Conservation (phyloP, 2,329 filamentous ascomycete species). For the Penicillium sp. region DNA sequence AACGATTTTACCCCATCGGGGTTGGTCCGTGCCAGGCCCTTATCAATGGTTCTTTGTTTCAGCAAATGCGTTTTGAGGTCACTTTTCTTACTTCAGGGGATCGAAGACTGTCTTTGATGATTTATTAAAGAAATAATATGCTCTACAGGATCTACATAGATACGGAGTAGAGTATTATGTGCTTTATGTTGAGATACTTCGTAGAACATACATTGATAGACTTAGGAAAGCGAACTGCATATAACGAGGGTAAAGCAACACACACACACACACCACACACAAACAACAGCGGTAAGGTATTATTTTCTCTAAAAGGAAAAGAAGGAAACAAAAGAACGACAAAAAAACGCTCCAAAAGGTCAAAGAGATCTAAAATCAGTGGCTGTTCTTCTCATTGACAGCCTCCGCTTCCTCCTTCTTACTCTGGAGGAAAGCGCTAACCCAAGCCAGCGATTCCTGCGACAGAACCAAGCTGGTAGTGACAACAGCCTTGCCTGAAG, state of each 20-base stretch:
- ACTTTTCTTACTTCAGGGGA: background rate
- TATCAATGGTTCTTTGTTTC: constrained; percentile 13
- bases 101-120: background rate
- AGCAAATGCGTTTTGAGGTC: background rate
- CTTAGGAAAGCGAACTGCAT: constrained; percentile 3
- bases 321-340: background rate
- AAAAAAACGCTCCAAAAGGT: constrained; percentile 2
- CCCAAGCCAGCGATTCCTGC: constrained; percentile 61
- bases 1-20: constrained; percentile 19
- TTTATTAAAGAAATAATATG: background rate
- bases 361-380: constrained; percentile 17
- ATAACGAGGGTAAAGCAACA: background rate
- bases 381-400: constrained; percentile 49
- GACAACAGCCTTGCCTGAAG: constrained; percentile 67
- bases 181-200: background rate
- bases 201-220: background rate
- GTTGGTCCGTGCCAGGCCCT: constrained; percentile 21
- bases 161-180: no score
- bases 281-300: constrained; percentile 11
- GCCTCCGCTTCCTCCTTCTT: constrained; percentile 62
- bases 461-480: constrained; percentile 66
- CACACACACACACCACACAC: background rate
- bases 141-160: background rate
- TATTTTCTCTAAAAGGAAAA: constrained; percentile 24
- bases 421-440: constrained; percentile 57